Evolutionary conservation across 78 protist species (phyloP).

Genomic region (Diacronema lutheri): DNA sequence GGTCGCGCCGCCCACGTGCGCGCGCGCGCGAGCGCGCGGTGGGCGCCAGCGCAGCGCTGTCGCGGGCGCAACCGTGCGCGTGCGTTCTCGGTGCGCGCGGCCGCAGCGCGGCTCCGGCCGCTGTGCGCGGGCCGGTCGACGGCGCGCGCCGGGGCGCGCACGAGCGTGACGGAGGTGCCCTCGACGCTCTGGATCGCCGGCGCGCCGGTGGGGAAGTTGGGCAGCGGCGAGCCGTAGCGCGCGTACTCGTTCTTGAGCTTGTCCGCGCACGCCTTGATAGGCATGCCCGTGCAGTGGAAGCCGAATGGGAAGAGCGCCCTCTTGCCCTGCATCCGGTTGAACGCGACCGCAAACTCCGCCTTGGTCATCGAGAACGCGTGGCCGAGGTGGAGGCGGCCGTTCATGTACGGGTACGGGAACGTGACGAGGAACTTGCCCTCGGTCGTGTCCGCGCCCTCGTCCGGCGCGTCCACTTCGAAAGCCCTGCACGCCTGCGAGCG

Average conservation of each 20-base stretch:
- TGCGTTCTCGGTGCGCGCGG: no score
- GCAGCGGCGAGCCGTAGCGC: slow-evolving; percentile 32
- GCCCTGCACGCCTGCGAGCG: not conserved
- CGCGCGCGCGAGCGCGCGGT: no score
- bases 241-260: slow-evolving; percentile 47
- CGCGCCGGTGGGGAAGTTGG: slow-evolving; percentile 16
- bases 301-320: slow-evolving; percentile 95
- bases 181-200: not conserved
- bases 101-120: no score
- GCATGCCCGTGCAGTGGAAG: slow-evolving; percentile 99
- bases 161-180: no score
- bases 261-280: slow-evolving; percentile 91
- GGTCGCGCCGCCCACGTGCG: no score
- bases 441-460: not conserved
- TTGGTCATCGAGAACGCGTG: slow-evolving; percentile 97
- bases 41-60: no score
- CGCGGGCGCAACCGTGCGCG: no score
- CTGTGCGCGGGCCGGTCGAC: no score
- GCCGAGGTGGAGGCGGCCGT: slow-evolving; percentile 98
- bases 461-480: slow-evolving; percentile 42
- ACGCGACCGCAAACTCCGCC: slow-evolving; percentile 95
- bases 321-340: slow-evolving; percentile 90
- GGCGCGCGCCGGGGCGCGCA: no score
- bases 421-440: slow-evolving; percentile 73
- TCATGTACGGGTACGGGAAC: slow-evolving; percentile 99